Evolutionary conservation across 495 filamentous ascomycete species (phyloP), one percentile per base, ranked within the genome.

Genomic region (Patellaria atrata): DNA sequence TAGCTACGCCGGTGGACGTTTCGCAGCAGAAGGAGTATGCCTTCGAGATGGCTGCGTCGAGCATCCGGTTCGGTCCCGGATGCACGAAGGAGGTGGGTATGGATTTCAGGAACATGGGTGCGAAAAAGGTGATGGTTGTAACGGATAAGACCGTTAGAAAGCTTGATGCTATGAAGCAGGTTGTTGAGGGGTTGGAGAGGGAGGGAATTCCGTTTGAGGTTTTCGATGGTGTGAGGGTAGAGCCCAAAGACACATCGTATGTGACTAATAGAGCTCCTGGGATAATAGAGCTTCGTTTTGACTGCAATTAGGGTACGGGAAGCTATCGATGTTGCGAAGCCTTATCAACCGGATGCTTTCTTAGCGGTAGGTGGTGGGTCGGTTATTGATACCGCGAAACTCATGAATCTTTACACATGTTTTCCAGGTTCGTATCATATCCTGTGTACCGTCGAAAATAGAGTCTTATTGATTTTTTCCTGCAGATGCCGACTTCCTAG

Each of bases 61-160:
- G 74, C 27, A 92, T 97, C 51, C 77, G 91, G 11, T 97, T 94
- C 47, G 89, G 89, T 0, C 79, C 82, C 0, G 89, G 89, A 3
- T 76, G 73, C n/a, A 97, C 89, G 10, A 77, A 79, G 54, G 89
- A 97, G 58, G 85, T 96, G n/a, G 89, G 89, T 40, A 97, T 97
- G 89, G 89, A 97, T 57, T 77, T 97, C 47, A 71, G 71, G 58
- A 97, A 96, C 53, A 71, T 97, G 69, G 76, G 77, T 11, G 71
- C 76, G 2, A 81, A 81, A 60, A 73, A 74, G 20, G 86, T 97
- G 22, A 79, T 81, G 50, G 75, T 97, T 15, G 84, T 97, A 13
- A 96, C 89, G 30, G 89, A 97, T 52, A 52, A 55, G 29, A 92
- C 68, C 22, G 81, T 97, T 6, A 57, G 64, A 45, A 71, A 78